phyloP scores from a whole-genome alignment of 805 yeast genomes.

The Wilhelminamyces savonicus region DNA sequence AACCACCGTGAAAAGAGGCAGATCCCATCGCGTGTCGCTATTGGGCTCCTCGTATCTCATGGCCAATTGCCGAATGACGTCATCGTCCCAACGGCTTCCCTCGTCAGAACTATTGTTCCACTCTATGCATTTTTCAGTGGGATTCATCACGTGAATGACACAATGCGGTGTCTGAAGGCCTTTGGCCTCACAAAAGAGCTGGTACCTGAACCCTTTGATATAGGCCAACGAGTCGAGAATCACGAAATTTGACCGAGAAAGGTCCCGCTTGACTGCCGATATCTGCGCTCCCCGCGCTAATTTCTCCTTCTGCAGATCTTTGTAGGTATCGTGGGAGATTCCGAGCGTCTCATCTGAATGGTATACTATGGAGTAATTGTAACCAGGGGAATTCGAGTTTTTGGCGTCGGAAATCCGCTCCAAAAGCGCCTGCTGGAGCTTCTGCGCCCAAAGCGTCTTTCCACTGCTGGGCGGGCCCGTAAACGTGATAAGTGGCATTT shows the following conservation, averaged over 20 bases:
- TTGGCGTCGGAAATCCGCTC: slow-evolving; percentile 34
- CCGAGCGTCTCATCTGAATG: slow-evolving; percentile 79
- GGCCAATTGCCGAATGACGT: slow-evolving; percentile 57
- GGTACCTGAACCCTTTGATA: slow-evolving; percentile 94
- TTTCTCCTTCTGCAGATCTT: slow-evolving; percentile 72
- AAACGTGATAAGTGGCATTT: slow-evolving; percentile 79
- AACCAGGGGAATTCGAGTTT: slow-evolving; percentile 39
- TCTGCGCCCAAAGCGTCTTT: slow-evolving; percentile 66
- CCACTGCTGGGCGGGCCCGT: slow-evolving; percentile 88
- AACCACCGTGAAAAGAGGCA: slow-evolving; percentile 74
- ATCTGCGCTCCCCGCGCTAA: slow-evolving; percentile 77
- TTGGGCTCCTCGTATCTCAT: slow-evolving; percentile 95
- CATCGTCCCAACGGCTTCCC: slow-evolving; percentile 54
- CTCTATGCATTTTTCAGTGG: slow-evolving; percentile 52
- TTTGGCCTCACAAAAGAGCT: slow-evolving; percentile 89
- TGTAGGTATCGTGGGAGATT: slow-evolving; percentile 59
- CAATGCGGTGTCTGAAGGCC: slow-evolving; percentile 76
- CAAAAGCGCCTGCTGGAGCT: slow-evolving; percentile 44
- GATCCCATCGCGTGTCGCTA: slow-evolving; percentile 83
- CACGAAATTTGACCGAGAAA: slow-evolving; percentile 65
- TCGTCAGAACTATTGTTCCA: slow-evolving; percentile 45
- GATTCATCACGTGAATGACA: slow-evolving; percentile 71
- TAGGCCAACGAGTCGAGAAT: slow-evolving; percentile 82
- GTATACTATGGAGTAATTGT: slow-evolving; percentile 53
- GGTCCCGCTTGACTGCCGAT: slow-evolving; percentile 80